Evolutionary conservation across 23 red algal species (phyloP).

Genomic region (Cyanidioschyzon merolae): DNA sequence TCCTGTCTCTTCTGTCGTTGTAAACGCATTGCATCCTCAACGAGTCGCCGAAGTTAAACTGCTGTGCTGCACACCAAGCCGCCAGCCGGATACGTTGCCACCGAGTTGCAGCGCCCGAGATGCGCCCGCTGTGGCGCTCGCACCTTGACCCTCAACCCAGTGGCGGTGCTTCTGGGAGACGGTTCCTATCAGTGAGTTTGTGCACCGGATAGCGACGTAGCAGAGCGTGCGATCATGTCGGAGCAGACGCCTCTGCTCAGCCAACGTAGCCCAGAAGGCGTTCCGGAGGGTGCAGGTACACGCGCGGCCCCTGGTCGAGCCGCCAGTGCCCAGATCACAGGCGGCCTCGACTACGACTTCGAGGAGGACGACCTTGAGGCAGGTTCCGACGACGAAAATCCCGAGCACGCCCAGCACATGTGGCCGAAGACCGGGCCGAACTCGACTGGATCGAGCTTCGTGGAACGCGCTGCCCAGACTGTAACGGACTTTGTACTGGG

Average conservation of each 20-base stretch:
- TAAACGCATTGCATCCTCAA: not conserved
- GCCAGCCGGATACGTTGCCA: too few species aligned
- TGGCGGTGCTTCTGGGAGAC: too few species aligned
- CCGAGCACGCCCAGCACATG: not conserved
- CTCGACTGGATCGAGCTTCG: not conserved
- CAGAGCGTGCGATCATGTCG: not conserved
- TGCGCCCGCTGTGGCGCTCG: too few species aligned
- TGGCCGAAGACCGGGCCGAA: not conserved
- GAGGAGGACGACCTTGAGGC: conserved; percentile 11
- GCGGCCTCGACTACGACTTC: not conserved
- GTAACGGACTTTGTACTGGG: not conserved
- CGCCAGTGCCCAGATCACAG: not conserved
- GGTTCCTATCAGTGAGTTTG: too few species aligned
- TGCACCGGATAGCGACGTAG: not conserved
- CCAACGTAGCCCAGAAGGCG: not conserved
- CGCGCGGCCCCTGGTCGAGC: too few species aligned
- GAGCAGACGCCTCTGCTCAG: not conserved
- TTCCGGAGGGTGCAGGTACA: too few species aligned
- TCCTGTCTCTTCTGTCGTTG: not conserved
- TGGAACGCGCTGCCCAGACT: not conserved
- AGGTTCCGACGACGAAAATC: not conserved
- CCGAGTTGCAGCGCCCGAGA: too few species aligned
- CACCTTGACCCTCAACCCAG: too few species aligned
- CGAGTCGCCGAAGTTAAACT: too few species aligned
- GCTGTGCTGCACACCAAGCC: too few species aligned